phyloP scores from a whole-genome alignment of 331 rosid genomes.

The Acacia concinna region DNA sequence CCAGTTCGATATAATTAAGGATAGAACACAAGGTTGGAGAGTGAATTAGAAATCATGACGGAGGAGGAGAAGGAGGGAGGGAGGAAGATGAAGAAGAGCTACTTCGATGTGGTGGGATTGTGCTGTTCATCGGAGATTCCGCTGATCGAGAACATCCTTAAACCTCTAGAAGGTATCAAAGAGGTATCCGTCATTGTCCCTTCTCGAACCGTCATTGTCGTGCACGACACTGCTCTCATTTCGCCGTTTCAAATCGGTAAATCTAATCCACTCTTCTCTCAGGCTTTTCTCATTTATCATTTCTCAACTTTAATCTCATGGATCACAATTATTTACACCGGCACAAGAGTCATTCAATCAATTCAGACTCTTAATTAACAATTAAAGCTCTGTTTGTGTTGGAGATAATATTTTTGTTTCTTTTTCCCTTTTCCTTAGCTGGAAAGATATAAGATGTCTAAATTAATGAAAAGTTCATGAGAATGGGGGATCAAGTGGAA shows the following conservation, averaged over 20 bases:
- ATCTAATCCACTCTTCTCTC: not conserved
- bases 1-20: not conserved
- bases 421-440: not conserved
- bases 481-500: not conserved
- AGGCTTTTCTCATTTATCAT: not conserved
- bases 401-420: not conserved
- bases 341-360: not conserved
- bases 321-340: not conserved
- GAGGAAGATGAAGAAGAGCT: slow-evolving; percentile 57
- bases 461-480: not conserved
- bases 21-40: too few relatives aligned
- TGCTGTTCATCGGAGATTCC: slow-evolving; percentile 92
- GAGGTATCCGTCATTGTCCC: slow-evolving; percentile 72
- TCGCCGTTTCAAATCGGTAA: slow-evolving; percentile 85
- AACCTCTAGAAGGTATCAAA: slow-evolving; percentile 64
- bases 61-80: slow-evolving; percentile 32
- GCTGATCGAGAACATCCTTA: slow-evolving; percentile 64
- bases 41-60: not conserved
- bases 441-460: not conserved
- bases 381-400: not conserved
- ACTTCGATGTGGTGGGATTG: slow-evolving; percentile 85
- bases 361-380: not conserved
- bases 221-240: slow-evolving; percentile 65
- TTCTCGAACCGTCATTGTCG: slow-evolving; percentile 77
- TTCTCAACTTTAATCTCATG: not conserved